Base-by-base conservation (phyloP, 352 stramenopile genomes). In the Pythium rishiriense region DNA sequence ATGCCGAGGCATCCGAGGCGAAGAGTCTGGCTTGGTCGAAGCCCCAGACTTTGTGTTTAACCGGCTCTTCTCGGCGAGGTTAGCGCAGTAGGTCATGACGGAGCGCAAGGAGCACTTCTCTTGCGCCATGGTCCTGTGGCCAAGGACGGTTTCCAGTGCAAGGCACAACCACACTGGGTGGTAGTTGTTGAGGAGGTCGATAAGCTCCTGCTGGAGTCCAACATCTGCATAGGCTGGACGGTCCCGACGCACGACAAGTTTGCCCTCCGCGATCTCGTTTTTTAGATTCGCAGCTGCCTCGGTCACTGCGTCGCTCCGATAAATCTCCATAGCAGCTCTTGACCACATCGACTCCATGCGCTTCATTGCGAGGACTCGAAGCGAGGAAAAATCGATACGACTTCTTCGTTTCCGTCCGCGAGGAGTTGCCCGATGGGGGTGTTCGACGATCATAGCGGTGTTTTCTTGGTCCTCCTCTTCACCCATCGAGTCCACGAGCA, bases 181-280 rank as follows among this genome's bases (percentile, higher is more conserved):
- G 63, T 98, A 98, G 11, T 91, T 95, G 46, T 97, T 93, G 25
- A 98, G 67, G 3, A 98, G 70, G 19, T 70, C 65, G 6, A 97
- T 73, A 4, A 98, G 62, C n/a, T 97, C 78, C 39, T 91, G 70
- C 48, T 97, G 80, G 2, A 98, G 72, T 0, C 85, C 91, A 26
- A 98, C 74, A 45, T 98, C 92, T 4, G 85, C 91, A 70, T 96
- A 93, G 31, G 98, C 79, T 37, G 95, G 90, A 7, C 90, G 84
- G 54, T 98, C 93, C 0, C 69, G 67, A 3, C 94, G 83, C 51
- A 97, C 91, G 14, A 78, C 62, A n/a, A 98, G 74, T 26, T 85
- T 87, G 33, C 89, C 75, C 31, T 72, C 72, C 5, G 73, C 64
- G 9, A 96, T 91, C 46, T 96, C 87, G 47, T 88, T 74, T 50